phyloP scores from a whole-genome alignment of 2,329 filamentous ascomycete genomes.

The Fusarium chlamydosporum region DNA sequence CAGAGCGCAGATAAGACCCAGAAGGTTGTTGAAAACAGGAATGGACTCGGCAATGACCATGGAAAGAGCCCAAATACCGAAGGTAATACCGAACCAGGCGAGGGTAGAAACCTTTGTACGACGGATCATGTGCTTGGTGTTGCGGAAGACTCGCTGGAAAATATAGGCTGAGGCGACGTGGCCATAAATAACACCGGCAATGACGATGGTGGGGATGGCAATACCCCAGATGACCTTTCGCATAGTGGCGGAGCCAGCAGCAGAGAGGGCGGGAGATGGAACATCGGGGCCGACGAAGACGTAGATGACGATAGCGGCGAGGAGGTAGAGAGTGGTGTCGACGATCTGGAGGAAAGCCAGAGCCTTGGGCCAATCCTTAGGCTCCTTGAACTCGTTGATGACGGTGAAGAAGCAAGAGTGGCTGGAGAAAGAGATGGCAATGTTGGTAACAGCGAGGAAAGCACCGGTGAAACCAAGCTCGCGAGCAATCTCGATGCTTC shows the following conservation, averaged over 20 bases:
- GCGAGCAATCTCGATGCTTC: conserved; percentile 53
- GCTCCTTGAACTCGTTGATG: conserved; percentile 74
- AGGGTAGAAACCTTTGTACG: conserved; percentile 65
- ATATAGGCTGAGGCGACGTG: conserved; percentile 76
- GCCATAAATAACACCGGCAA: conserved; percentile 79
- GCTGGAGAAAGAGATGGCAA: conserved; percentile 75
- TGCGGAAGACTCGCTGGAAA: conserved; percentile 73
- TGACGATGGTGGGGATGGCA: conserved; percentile 74
- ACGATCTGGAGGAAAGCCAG: conserved; percentile 69
- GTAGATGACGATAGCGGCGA: conserved; percentile 77
- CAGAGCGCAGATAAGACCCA: conserved; percentile 73
- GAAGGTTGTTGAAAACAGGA: conserved; percentile 76
- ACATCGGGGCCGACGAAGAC: conserved; percentile 73
- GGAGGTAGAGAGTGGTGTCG: conserved; percentile 73
- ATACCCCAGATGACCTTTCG: conserved; percentile 77
- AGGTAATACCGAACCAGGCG: conserved; percentile 71
- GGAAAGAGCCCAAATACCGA: conserved; percentile 70
- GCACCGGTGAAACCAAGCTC: conserved; percentile 65
- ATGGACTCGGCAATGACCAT: conserved; percentile 79
- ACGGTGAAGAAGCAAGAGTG: conserved; percentile 79
- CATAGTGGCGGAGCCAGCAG: conserved; percentile 65
- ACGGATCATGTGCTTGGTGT: conserved; percentile 68
- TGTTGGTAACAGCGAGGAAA: conserved; percentile 72
- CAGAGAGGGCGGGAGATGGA: conserved; percentile 75
- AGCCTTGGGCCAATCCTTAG: conserved; percentile 58